Evolutionary conservation across 169 alveolate genomes (phyloP).

Genomic region (Besnoitia besnoiti): DNA sequence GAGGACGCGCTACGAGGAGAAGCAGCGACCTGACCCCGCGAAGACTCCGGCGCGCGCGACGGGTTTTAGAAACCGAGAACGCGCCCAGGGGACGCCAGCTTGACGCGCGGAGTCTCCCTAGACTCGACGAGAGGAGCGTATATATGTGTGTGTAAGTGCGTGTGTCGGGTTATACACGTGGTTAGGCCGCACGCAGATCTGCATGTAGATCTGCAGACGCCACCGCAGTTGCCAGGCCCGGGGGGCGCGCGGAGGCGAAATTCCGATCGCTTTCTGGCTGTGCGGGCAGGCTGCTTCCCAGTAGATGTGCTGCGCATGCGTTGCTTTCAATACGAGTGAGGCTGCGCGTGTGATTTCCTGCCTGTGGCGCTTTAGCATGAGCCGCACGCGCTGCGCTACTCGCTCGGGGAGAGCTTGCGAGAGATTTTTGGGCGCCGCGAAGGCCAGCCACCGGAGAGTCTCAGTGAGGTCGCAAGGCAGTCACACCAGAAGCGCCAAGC

Average conservation of each 20-base stretch:
- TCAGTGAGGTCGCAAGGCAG: no score
- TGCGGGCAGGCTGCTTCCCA: background rate
- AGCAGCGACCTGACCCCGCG: no score
- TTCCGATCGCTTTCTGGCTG: background rate
- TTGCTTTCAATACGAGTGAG: background rate
- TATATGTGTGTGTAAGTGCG: background rate
- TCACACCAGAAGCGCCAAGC: no score
- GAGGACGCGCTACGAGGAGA: no score
- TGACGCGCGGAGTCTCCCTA: no score
- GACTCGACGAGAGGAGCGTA: no score
- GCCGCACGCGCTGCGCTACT: background rate
- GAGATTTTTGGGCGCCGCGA: background rate
- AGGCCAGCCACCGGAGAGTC: constrained; percentile 2
- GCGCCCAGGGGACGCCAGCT: no score
- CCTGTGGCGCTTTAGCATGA: background rate
- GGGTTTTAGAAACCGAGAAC: no score
- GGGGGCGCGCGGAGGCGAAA: background rate
- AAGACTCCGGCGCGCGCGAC: no score
- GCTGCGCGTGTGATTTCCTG: background rate
- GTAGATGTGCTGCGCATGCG: background rate
- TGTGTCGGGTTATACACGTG: background rate
- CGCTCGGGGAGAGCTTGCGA: constrained; percentile 7
- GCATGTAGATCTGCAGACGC: background rate
- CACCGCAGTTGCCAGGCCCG: background rate
- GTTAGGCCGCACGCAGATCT: background rate